These are phyloP conservation scores for Trichoderma atroviride DNA, from an alignment of 2,329 filamentous ascomycete genomes.

Conservation along the genomic window DNA sequence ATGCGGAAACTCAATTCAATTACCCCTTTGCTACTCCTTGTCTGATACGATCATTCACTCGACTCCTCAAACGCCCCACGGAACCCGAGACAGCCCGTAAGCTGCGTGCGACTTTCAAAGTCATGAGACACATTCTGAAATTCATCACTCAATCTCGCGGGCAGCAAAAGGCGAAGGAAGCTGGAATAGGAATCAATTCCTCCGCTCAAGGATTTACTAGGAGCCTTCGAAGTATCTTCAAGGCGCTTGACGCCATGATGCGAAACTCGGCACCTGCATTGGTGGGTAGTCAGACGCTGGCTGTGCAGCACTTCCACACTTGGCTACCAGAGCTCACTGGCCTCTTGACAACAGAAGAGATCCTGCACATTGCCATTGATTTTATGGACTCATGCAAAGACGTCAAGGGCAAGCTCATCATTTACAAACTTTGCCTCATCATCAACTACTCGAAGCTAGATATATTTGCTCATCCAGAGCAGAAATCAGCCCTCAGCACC, in stretches of 20 bases:
- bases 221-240: conserved; percentile 85
- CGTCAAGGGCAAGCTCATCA: conserved; percentile 85
- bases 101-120: conserved; percentile 89
- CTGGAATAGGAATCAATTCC: conserved; percentile 79
- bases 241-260: conserved; percentile 87
- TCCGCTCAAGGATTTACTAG: conserved; percentile 74
- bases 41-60: conserved; percentile 81
- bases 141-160: conserved; percentile 89
- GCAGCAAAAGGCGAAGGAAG: conserved; percentile 87
- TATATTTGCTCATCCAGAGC: conserved; percentile 78
- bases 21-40: conserved; percentile 91
- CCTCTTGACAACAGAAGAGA: conserved; percentile 78
- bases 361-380: conserved; percentile 86
- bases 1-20: conserved; percentile 85
- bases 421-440: conserved; percentile 91
- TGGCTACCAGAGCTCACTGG: conserved; percentile 91
- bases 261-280: conserved; percentile 80
- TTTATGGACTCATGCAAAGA: conserved; percentile 89
- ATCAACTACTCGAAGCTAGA: conserved; percentile 85
- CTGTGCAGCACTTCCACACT: conserved; percentile 94
- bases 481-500: conserved; percentile 71
- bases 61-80: conserved; percentile 78
- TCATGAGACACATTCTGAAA: conserved; percentile 88
- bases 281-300: conserved; percentile 90
- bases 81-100: conserved; percentile 83